Conservation (phyloP, 345 rosid species). For the Boechera stricta region DNA sequence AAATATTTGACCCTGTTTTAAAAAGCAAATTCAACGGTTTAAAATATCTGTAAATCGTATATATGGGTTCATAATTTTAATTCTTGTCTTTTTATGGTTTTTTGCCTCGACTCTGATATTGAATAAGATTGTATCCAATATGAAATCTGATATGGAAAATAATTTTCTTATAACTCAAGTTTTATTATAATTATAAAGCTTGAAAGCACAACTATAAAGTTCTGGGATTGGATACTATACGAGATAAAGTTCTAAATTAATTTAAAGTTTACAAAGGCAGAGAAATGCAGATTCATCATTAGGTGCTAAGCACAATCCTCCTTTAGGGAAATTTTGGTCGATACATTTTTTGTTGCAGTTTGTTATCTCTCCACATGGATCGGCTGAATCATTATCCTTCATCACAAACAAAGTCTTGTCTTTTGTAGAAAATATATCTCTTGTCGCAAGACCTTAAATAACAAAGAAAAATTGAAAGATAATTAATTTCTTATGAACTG, state of each 20-base stretch:
- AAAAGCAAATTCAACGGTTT: too few relatives aligned
- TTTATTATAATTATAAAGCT: too few relatives aligned
- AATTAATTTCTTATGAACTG: neutral
- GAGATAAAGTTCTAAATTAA: neutral
- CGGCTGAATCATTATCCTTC: neutral
- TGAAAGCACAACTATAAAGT: neutral
- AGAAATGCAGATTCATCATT: neutral
- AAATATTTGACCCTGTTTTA: too few relatives aligned
- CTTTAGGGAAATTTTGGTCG: conserved; percentile 9
- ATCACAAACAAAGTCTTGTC: neutral
- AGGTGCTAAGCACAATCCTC: conserved; percentile 7
- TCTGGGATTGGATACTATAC: too few relatives aligned
- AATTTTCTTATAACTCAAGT: neutral
- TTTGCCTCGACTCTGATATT: neutral
- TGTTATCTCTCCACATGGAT: neutral
- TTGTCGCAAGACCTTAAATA: conserved; percentile 8
- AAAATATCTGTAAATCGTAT: too few relatives aligned
- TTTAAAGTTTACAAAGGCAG: conserved; percentile 9
- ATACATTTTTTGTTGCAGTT: neutral
- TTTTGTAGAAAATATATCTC: conserved; percentile 3
- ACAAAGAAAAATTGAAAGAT: neutral
- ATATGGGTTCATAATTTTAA: too few relatives aligned
- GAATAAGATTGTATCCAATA: neutral
- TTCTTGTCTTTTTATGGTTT: too few relatives aligned
- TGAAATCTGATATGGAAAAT: too few relatives aligned